Conservation (phyloP, 1,139 yeast genomes). For the Scheffersomyces lignicola region DNA sequence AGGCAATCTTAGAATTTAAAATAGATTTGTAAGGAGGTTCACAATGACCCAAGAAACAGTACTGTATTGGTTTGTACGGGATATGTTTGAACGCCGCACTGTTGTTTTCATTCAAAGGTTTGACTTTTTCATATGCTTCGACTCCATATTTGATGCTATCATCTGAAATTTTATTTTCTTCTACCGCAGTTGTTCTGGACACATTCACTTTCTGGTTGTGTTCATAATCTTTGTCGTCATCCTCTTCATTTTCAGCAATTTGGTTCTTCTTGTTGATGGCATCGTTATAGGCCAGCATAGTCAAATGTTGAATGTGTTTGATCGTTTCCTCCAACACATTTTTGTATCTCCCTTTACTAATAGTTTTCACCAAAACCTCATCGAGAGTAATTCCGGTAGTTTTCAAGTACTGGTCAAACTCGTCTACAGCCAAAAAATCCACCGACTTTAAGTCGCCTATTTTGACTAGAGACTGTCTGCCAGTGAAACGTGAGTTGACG, state of each 20-base stretch:
- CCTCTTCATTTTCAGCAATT: no score
- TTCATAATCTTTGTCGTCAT: slow-evolving; percentile 3
- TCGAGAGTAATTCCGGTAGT: slow-evolving; percentile 12
- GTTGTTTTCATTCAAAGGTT: no score
- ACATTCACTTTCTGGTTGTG: no score
- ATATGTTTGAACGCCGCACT: no score
- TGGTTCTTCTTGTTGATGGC: no score
- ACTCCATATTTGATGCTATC: no score
- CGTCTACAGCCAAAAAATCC: slow-evolving; percentile 24
- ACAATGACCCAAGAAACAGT: slow-evolving; percentile 22
- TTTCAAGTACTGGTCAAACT: slow-evolving; percentile 18
- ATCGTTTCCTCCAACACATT: slow-evolving; percentile 2
- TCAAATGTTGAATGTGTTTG: slow-evolving; percentile 3
- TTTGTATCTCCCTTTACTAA: slow-evolving; percentile 2
- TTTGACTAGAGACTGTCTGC: background rate
- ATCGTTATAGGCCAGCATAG: slow-evolving; percentile 1
- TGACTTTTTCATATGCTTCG: no score
- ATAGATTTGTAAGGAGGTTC: slow-evolving; percentile 15
- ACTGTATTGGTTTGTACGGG: slow-evolving; percentile 31
- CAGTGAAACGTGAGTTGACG: slow-evolving; percentile 5
- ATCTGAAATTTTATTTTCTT: no score
- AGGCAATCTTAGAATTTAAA: slow-evolving; percentile 9
- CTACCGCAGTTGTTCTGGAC: no score
- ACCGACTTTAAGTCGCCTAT: slow-evolving; percentile 12
- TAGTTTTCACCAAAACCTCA: background rate